Evolutionary conservation across 2,329 filamentous ascomycete species (phyloP).

Genomic region (Cladobotryum protrusum): DNA sequence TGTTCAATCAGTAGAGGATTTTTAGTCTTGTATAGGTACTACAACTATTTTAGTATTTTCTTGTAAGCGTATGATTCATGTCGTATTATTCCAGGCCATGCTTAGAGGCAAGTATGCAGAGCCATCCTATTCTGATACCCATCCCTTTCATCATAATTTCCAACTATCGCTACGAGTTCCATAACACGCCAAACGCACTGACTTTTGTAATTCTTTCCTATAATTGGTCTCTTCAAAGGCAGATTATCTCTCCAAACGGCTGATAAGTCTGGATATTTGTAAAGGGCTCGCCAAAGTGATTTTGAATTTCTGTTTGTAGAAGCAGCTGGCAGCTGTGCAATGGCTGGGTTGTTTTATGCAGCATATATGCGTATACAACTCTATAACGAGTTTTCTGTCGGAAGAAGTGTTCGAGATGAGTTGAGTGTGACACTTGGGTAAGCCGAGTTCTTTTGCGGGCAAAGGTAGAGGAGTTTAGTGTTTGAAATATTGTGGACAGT

Average conservation of each 20-base stretch:
- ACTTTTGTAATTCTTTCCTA: too few relatives aligned
- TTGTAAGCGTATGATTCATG: too few relatives aligned
- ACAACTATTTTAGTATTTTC: too few relatives aligned
- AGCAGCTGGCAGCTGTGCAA: neutral
- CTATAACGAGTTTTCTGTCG: neutral
- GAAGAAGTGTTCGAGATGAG: neutral
- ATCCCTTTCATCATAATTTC: too few relatives aligned
- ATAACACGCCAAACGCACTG: neutral
- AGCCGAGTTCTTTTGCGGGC: neutral
- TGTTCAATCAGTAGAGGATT: too few relatives aligned
- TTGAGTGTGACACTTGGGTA: neutral
- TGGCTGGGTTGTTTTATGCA: neutral
- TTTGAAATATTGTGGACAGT: neutral
- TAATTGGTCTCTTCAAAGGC: neutral
- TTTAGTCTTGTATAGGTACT: too few relatives aligned
- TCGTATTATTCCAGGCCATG: too few relatives aligned
- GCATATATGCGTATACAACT: too few relatives aligned
- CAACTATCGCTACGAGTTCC: too few relatives aligned
- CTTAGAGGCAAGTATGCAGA: too few relatives aligned
- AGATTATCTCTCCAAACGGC: neutral
- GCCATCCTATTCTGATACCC: too few relatives aligned
- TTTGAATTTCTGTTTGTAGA: neutral
- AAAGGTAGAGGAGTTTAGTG: neutral
- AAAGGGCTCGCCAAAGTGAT: neutral
- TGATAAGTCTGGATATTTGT: neutral